phyloP scores from a whole-genome alignment of 2,329 filamentous ascomycete species.

The Westerdykella aurantiaca region DNA sequence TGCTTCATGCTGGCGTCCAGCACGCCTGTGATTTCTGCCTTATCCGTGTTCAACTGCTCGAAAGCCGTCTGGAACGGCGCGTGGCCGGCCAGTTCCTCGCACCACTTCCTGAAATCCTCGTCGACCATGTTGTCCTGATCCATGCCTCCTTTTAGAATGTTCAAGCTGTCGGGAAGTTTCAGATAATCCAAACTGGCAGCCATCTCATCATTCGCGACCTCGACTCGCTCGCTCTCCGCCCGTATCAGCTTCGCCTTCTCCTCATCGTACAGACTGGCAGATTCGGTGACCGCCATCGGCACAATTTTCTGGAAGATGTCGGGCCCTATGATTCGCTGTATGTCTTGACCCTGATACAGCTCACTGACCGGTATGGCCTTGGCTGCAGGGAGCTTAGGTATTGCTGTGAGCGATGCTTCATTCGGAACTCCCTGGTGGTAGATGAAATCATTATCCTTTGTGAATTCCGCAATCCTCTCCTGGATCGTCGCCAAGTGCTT shows the following conservation, averaged over 20 bases:
- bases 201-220: slow-evolving; percentile 92
- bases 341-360: slow-evolving; percentile 93
- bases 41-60: slow-evolving; percentile 70
- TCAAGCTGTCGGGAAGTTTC: slow-evolving; percentile 79
- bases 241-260: slow-evolving; percentile 95
- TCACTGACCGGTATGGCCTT: slow-evolving; percentile 97
- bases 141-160: slow-evolving; percentile 86
- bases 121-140: slow-evolving; percentile 85
- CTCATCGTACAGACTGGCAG: slow-evolving; percentile 93
- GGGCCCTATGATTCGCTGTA: slow-evolving; percentile 91
- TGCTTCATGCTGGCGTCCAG: slow-evolving; percentile 80
- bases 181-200: slow-evolving; percentile 90
- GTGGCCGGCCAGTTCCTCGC: slow-evolving; percentile 82
- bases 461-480: slow-evolving; percentile 68
- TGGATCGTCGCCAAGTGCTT: slow-evolving; percentile 75
- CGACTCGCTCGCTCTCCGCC: slow-evolving; percentile 88
- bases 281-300: slow-evolving; percentile 91
- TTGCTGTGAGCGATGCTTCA: slow-evolving; percentile 72
- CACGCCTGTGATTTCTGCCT: slow-evolving; percentile 63
- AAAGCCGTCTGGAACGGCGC: slow-evolving; percentile 74
- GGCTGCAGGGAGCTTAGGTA: slow-evolving; percentile 86
- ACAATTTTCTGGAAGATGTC: slow-evolving; percentile 97
- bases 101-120: slow-evolving; percentile 90
- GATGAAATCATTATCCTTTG: slow-evolving; percentile 96
- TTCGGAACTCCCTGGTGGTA: slow-evolving; percentile 90